Evolutionary conservation across 2,329 filamentous ascomycete genomes (phyloP), one percentile per base, ranked within the genome.

Genomic region (Domatiomyces globalis): DNA sequence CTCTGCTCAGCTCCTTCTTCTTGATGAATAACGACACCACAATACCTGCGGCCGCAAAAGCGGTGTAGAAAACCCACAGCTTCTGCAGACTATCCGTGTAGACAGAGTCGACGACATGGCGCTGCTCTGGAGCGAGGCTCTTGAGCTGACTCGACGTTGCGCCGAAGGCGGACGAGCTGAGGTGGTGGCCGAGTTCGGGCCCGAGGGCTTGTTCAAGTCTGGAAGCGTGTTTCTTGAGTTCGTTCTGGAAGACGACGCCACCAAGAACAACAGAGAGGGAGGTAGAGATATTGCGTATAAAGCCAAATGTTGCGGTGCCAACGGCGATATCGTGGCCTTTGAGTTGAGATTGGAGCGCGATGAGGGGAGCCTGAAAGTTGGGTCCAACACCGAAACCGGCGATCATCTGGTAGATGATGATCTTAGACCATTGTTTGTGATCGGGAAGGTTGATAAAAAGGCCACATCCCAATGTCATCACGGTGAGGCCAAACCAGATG

Each of bases 391-490:
- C 81, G 4, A 78, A 60, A n/a, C 79, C 79, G 4, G 71, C 72
- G 29, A 83, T 68, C 49, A 83, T 66, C 63, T 83, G 78, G 60
- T 72, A 83, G 43, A 71, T 66, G 59, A 73, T 66, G 53, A 73
- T 69, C 22, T 69, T 69, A 22, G 69, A 60, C 71, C 71, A 75
- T 52, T 66, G 81, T 56, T 62, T 81, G 62, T 75, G 73, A 18
- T 69, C 66, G 19, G 71, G 69, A 2, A 79, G 63, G 44, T 77
- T 74, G 36, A 87, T 76, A 60, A 81, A 73, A 50, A 83, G 76
- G 51, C 83, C 84, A 45, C 78, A 78, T 2, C 84, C 84, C 7
- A 87, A 68, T 0, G 77, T 75, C 66, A 80, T 77, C 51, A 84
- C 62, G 8, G 70, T 53, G 61, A 83, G 70, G 45, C 81, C 81